These are phyloP conservation scores for Blastobotrys malaysiensis DNA, from an alignment of 1,139 yeast genomes.

Conservation along the genomic window DNA sequence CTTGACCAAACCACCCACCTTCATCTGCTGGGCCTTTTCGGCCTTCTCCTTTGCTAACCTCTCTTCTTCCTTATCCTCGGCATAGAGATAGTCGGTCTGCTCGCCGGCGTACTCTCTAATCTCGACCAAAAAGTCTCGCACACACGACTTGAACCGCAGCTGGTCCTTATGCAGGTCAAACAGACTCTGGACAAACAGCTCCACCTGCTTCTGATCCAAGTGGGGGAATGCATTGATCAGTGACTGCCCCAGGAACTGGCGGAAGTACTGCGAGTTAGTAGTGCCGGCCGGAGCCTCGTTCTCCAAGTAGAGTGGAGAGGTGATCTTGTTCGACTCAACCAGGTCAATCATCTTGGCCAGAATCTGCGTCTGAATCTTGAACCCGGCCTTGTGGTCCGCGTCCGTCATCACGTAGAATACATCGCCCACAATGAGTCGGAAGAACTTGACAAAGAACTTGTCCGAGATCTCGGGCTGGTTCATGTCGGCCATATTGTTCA, in stretches of 20 bases:
- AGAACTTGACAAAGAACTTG: constrained; percentile 83
- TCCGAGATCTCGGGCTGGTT: constrained; percentile 69
- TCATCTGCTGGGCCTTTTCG: constrained; percentile 77
- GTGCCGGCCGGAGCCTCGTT: constrained; percentile 75
- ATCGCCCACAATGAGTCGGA: constrained; percentile 84
- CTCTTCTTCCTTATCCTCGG: constrained; percentile 87
- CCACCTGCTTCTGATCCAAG: constrained; percentile 74
- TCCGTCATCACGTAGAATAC: constrained; percentile 92
- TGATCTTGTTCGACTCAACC: constrained; percentile 70
- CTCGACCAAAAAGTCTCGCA: constrained; percentile 95
- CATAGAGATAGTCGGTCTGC: constrained; percentile 73
- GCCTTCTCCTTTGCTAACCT: constrained; percentile 58
- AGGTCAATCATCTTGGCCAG: constrained; percentile 78
- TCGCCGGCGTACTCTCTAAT: constrained; percentile 95
- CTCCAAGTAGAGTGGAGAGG: constrained; percentile 67
- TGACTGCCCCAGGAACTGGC: constrained; percentile 77
- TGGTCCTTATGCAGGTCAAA: constrained; percentile 65
- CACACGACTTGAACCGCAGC: constrained; percentile 69
- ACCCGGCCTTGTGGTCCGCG: constrained; percentile 96
- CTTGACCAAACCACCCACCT: constrained; percentile 89
- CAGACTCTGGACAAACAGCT: constrained; percentile 73
- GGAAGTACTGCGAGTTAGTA: constrained; percentile 69
- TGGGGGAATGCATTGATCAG: constrained; percentile 86
- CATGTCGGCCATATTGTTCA: constrained; percentile 74
- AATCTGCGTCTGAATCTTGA: constrained; percentile 79